Conservation (phyloP, 2,329 filamentous ascomycete species). For the Fusarium protoensiforme region DNA sequence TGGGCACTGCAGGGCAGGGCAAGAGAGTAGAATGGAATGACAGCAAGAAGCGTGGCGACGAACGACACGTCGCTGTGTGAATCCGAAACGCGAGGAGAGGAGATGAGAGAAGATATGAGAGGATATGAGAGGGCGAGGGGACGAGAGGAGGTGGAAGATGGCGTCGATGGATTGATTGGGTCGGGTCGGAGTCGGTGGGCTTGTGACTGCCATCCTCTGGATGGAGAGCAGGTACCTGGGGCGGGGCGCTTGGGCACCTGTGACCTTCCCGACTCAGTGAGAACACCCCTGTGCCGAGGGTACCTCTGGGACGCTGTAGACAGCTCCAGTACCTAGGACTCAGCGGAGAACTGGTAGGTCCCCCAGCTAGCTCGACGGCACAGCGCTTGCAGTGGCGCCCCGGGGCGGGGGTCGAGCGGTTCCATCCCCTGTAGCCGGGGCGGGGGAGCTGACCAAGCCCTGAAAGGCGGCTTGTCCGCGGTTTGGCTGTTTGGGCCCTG, state of each 20-base stretch:
- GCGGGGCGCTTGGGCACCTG: slow-evolving; percentile 36
- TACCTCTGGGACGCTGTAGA: slow-evolving; percentile 7
- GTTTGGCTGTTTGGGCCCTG: slow-evolving; percentile 23
- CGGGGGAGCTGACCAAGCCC: slow-evolving; percentile 16
- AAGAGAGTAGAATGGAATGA: slow-evolving; percentile 1
- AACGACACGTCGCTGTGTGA: slow-evolving; percentile 39
- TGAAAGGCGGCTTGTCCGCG: slow-evolving; percentile 6
- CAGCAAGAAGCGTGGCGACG: slow-evolving; percentile 35
- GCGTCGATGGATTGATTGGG: slow-evolving; percentile 32
- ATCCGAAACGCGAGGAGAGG: slow-evolving; percentile 34
- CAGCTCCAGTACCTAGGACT: not conserved
- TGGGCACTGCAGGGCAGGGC: slow-evolving; percentile 7
- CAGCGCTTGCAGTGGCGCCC: slow-evolving; percentile 10
- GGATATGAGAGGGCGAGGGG: slow-evolving; percentile 25
- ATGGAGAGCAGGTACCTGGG: not conserved
- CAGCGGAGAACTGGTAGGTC: not conserved
- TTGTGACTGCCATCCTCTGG: slow-evolving; percentile 27
- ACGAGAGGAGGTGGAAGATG: slow-evolving; percentile 20
- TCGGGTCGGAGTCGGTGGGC: slow-evolving; percentile 24
- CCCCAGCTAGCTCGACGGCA: slow-evolving; percentile 1
- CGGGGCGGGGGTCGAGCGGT: slow-evolving; percentile 20
- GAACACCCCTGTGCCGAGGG: slow-evolving; percentile 12
- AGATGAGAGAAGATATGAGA: slow-evolving; percentile 24
- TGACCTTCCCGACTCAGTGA: slow-evolving; percentile 28
- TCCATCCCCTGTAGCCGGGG: slow-evolving; percentile 26